Evolutionary conservation across 768 basidiomycete species (phyloP), one percentile per base, ranked within the genome.

Genomic region (Suillus brevipes): DNA sequence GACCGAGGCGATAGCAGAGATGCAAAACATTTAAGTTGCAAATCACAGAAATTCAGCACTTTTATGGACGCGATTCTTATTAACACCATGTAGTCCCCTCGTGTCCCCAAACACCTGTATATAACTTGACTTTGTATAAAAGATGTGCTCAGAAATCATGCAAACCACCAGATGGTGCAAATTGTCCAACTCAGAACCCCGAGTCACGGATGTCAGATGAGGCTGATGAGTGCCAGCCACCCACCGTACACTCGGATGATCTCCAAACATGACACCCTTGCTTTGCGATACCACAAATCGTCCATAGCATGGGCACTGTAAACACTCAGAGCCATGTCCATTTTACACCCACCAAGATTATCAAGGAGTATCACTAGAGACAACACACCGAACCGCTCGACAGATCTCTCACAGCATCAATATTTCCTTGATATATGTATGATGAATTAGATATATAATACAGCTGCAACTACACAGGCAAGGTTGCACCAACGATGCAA

Each of bases 1-100:
- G 34, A 69, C 69, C 8, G 66, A 77, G 53, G 75, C 58, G 60
- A 66, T 31, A 16, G 20, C 69, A 20, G 16, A 73, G 6, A 65
- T 36, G n/a, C 66, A 66, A 36, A n/a, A 14, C 6, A 28, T 58
- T 10, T 40, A 40, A 38, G 8, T 38, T 25, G 23, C 4, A 18
- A 25, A 25, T 38, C 6, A 13, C n/a, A n/a, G n/a, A 36, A 23
- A 57, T 25, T 23, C n/a, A 49, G 13, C 23, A 23, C 25, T 25
- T 25, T 12, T 49, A 49, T 49, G 47, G 47, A 5, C 6, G 2
- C 49, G 25, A 25, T 50, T 8, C 23, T 25, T 25, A 28, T 23
- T 23, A 47, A 8, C n/a, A 45, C n/a, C 3, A 43, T 43, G 20
- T n/a, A 13, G 23, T 47, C 6, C 2, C 5, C 3, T 50, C 25